Evolutionary conservation across 2,329 filamentous ascomycete genomes (phyloP).

Genomic region (Curvularia eragrostidis): DNA sequence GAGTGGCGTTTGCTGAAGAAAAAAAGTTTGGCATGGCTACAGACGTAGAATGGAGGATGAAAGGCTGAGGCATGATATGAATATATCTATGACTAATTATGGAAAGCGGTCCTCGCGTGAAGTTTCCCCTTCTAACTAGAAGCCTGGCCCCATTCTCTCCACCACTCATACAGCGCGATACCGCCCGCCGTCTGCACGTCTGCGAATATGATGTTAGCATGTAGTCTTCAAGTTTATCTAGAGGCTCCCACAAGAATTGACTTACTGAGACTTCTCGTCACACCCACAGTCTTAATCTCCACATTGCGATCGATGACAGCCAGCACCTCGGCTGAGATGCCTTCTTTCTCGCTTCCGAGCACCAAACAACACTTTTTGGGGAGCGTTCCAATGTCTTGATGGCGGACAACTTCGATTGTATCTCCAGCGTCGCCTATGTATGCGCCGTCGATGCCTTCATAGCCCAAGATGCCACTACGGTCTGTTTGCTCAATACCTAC

Average conservation of each 20-base stretch:
- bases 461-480: conserved; percentile 54
- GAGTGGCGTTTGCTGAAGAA: conserved; percentile 70
- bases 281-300: conserved; percentile 60
- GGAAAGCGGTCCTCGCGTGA: background rate
- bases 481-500: conserved; percentile 64
- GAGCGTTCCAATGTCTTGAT: conserved; percentile 32
- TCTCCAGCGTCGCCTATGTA: background rate
- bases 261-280: conserved; percentile 59
- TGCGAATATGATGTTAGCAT: background rate
- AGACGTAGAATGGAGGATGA: conserved; percentile 62
- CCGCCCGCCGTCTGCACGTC: conserved; percentile 62
- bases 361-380: conserved; percentile 55
- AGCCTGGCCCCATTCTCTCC: conserved; percentile 50
- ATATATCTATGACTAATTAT: conserved; percentile 4
- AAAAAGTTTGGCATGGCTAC: conserved; percentile 74
- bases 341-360: conserved; percentile 60
- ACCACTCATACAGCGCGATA: conserved; percentile 60
- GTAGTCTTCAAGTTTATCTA: background rate
- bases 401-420: background rate
- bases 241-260: background rate
- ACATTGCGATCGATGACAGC: conserved; percentile 59
- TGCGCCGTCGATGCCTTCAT: conserved; percentile 13
- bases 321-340: conserved; percentile 57
- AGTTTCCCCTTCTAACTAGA: background rate
- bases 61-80: conserved; percentile 33